A percentile compares a stretch with the other conserved stretches of the same genome.
phyloP scores from a whole-genome alignment of 2,329 filamentous ascomycete genomes.

The Tolypocladium inflatum region DNA sequence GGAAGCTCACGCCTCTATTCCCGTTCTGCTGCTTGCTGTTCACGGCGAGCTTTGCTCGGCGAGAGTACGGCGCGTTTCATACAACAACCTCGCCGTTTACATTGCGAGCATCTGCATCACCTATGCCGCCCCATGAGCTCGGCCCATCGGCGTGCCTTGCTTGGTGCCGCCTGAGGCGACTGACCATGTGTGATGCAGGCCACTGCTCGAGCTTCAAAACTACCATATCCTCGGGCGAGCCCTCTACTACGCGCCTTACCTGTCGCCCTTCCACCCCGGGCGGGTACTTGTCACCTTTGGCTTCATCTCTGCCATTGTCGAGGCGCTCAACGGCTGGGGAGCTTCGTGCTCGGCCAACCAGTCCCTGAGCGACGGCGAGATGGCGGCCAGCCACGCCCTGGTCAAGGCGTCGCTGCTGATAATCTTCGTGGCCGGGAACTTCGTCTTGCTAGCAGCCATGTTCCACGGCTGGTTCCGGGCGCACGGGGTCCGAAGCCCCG shows the following conservation, averaged over 20 bases:
- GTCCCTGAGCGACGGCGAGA: constrained; percentile 24
- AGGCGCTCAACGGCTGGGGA: constrained; percentile 36
- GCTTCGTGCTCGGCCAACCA: constrained; percentile 38
- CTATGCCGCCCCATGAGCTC: constrained; percentile 23
- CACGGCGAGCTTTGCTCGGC: constrained; percentile 42
- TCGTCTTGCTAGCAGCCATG: constrained; percentile 32
- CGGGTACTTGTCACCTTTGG: constrained; percentile 36
- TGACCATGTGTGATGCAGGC: background rate
- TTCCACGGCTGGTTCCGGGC: background rate
- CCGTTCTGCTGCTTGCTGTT: constrained; percentile 38
- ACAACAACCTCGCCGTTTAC: constrained; percentile 18
- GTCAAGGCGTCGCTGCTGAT: constrained; percentile 41
- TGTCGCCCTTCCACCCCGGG: constrained; percentile 39
- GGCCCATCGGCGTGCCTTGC: background rate
- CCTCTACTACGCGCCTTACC: constrained; percentile 47
- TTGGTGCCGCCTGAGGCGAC: too few relatives aligned
- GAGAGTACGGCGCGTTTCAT: constrained; percentile 22
- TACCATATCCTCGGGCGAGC: constrained; percentile 52
- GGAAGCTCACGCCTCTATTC: background rate
- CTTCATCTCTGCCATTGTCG: constrained; percentile 35
- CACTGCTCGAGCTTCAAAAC: constrained; percentile 15
- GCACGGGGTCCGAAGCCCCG: background rate
- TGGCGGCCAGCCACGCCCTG: constrained; percentile 32
- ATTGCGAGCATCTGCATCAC: constrained; percentile 24
- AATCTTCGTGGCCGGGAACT: constrained; percentile 38